Conservation (phyloP, 306 rosid species). For the Crataegus laevigata region DNA sequence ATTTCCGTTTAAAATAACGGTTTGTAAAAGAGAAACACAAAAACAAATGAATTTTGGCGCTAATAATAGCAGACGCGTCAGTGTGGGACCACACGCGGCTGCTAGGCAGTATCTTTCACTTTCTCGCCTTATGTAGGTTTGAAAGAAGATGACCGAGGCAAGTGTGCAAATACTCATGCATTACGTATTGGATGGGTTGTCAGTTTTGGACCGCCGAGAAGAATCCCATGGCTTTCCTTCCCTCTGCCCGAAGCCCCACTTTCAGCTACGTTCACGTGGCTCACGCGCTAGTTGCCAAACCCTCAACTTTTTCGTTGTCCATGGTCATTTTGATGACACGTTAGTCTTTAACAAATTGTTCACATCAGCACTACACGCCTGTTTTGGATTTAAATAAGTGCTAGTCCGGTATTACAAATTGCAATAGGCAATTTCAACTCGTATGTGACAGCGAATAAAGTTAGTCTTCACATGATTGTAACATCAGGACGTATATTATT, state of each 20-base stretch:
- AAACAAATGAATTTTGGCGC: background rate
- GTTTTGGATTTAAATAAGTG: too few species aligned
- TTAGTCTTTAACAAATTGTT: too few species aligned
- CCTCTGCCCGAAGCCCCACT: background rate
- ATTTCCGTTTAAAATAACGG: too few species aligned
- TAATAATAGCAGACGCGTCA: background rate
- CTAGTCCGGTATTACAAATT: too few species aligned
- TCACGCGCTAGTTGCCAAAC: background rate
- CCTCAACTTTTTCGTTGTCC: background rate
- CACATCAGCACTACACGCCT: too few species aligned
- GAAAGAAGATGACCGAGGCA: background rate
- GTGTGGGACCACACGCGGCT: background rate
- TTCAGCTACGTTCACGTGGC: background rate
- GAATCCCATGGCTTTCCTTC: background rate
- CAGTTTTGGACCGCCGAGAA: background rate
- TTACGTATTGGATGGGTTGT: slow-evolving; percentile 6
- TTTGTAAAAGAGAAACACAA: too few species aligned
- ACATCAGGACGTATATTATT: too few species aligned
- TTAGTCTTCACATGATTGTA: too few species aligned
- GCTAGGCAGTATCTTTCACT: background rate
- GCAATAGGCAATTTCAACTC: too few species aligned
- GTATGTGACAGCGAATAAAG: too few species aligned
- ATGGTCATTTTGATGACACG: too few species aligned
- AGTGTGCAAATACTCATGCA: background rate
- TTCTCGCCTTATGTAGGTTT: background rate